Evolutionary conservation across 805 yeast species (phyloP).

Genomic region (Sugiyamaella lignohabitans): DNA sequence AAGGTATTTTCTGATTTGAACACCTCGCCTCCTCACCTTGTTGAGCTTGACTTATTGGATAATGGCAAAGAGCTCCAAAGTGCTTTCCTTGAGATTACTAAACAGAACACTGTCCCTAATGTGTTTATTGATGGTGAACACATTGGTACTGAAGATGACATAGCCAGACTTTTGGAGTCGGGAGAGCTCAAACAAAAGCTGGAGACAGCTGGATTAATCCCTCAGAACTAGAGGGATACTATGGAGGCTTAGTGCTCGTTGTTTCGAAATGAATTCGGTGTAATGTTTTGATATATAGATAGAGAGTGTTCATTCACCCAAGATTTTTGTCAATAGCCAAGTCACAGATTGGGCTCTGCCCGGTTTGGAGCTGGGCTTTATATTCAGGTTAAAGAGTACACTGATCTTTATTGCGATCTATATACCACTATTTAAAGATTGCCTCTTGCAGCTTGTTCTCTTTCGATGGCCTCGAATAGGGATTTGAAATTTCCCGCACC

Average conservation of each 20-base stretch:
- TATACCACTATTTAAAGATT: constrained; percentile 38
- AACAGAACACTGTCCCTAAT: constrained; percentile 65
- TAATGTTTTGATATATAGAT: too few species aligned
- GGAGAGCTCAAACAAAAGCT: constrained; percentile 19
- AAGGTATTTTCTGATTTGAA: constrained; percentile 48
- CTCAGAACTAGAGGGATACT: too few species aligned
- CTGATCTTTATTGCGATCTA: too few species aligned
- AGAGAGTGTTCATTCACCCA: too few species aligned
- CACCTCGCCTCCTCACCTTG: constrained; percentile 41
- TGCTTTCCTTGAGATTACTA: constrained; percentile 50
- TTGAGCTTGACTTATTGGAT: constrained; percentile 54
- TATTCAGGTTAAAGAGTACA: too few species aligned
- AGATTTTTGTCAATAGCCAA: too few species aligned
- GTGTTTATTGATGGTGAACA: constrained; percentile 53
- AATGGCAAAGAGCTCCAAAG: constrained; percentile 49
- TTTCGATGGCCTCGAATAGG: constrained; percentile 70
- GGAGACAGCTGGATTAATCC: constrained; percentile 12
- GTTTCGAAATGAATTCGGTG: too few species aligned
- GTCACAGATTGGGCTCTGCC: too few species aligned
- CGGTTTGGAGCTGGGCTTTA: too few species aligned
- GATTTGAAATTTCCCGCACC: constrained; percentile 88
- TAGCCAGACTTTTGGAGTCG: constrained; percentile 17
- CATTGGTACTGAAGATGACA: constrained; percentile 48
- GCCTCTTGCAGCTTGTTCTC: constrained; percentile 68
- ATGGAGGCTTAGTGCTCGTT: too few species aligned